Percentiles rank a stretch among this genome's conserved stretches.
Evolutionary conservation across 176 grass and related monocot species (phyloP).

Genomic region (Carex pumila): DNA sequence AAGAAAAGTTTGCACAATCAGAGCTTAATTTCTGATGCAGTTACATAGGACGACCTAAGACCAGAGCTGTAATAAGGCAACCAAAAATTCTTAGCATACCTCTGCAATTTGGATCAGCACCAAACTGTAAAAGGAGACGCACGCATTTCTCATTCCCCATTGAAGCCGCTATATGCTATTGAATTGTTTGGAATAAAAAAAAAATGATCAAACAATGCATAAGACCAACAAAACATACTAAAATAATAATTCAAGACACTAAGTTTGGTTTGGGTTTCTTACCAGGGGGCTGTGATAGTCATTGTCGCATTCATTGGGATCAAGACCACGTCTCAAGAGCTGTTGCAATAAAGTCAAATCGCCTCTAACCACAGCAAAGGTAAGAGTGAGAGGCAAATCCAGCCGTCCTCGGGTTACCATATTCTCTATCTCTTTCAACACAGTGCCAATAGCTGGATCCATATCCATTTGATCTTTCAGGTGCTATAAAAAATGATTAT

Average conservation of each 20-base stretch:
- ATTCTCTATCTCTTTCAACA: conserved; percentile 78
- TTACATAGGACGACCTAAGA: background rate
- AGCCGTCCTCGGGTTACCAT: conserved; percentile 73
- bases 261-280: conserved; percentile 14
- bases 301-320: conserved; percentile 83
- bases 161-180: conserved; percentile 92
- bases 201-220: background rate
- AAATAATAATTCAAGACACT: background rate
- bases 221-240: background rate
- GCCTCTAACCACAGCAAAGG: conserved; percentile 67
- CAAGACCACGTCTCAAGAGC: conserved; percentile 68
- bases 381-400: conserved; percentile 79
- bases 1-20: background rate
- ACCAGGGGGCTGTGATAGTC: conserved; percentile 72
- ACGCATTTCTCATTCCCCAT: conserved; percentile 66
- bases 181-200: conserved; percentile 16
- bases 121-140: conserved; percentile 55
- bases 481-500: conserved; percentile 37
- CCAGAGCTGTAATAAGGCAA: background rate
- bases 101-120: conserved; percentile 75
- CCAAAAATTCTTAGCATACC: conserved; percentile 35
- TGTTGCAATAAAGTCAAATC: conserved; percentile 68
- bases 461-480: conserved; percentile 48
- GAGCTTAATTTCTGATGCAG: background rate
- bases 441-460: conserved; percentile 39